A percentile compares a stretch with the other conserved stretches of the same genome.
Evolutionary conservation across 2,329 filamentous ascomycete genomes (phyloP).

Genomic region (Botrytis cinerea): DNA sequence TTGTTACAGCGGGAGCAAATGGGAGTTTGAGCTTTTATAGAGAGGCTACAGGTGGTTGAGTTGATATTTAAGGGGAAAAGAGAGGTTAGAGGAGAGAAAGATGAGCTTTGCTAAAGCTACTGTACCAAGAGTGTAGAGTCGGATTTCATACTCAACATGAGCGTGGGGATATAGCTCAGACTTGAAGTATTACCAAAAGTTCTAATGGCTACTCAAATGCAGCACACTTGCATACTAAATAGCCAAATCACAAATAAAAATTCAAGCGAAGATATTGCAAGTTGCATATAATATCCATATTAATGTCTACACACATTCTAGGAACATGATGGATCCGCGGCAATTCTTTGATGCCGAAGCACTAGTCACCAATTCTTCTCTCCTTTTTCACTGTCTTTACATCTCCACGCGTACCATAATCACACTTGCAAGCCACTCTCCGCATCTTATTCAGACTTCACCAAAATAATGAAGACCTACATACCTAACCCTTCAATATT

Average conservation of each 20-base stretch:
- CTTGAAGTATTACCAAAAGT: not conserved
- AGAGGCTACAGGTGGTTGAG: slow-evolving; percentile 68
- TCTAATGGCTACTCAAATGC: not conserved
- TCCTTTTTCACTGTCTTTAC: not conserved
- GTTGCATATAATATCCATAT: not conserved
- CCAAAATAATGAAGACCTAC: too few relatives aligned
- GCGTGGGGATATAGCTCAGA: not conserved
- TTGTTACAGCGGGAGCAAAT: slow-evolving; percentile 77
- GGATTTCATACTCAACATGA: not conserved
- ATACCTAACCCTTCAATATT: too few relatives aligned
- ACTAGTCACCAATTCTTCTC: not conserved
- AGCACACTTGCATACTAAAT: not conserved
- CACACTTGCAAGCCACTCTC: not conserved
- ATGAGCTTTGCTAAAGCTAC: not conserved
- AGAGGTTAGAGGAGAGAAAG: too few relatives aligned
- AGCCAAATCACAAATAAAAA: not conserved
- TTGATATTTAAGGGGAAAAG: not conserved
- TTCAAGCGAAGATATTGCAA: not conserved
- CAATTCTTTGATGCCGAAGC: not conserved
- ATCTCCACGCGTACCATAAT: not conserved
- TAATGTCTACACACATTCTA: not conserved
- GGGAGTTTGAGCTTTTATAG: slow-evolving; percentile 78
- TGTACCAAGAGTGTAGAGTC: not conserved
- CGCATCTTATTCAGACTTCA: too few relatives aligned
- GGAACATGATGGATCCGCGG: not conserved